Conservation (phyloP, 169 alveolate genomes). For the Plasmodium blacklocki region DNA sequence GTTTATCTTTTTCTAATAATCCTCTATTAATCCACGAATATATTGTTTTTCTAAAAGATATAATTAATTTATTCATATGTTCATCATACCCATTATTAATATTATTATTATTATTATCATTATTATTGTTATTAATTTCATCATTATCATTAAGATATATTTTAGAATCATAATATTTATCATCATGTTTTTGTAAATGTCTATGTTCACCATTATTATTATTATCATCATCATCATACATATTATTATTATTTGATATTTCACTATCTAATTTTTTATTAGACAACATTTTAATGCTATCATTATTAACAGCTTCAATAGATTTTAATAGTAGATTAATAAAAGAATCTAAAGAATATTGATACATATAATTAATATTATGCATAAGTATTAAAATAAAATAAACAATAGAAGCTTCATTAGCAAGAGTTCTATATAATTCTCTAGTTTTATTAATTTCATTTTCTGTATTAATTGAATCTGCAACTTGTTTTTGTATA, state of each 20-base stretch:
- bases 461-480: constrained; percentile 91
- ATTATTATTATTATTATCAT: background rate
- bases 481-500: constrained; percentile 91
- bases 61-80: constrained; percentile 83
- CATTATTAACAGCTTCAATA: constrained; percentile 82
- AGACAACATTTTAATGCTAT: constrained; percentile 76
- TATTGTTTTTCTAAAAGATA: constrained; percentile 93
- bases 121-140: constrained; percentile 19
- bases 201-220: constrained; percentile 55
- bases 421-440: constrained; percentile 95
- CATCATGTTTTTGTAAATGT: background rate
- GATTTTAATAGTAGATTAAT: constrained; percentile 90
- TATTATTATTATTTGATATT: constrained; percentile 87
- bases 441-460: constrained; percentile 96
- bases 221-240: constrained; percentile 89
- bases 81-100: constrained; percentile 22
- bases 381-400: constrained; percentile 94
- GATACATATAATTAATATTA: constrained; percentile 97
- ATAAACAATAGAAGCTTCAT: constrained; percentile 97
- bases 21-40: constrained; percentile 97
- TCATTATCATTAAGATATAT: constrained; percentile 5
- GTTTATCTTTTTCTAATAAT: constrained; percentile 95
- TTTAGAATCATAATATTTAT: constrained; percentile 16
- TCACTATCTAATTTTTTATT: constrained; percentile 13
- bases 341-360: constrained; percentile 95